These are phyloP conservation scores for Aspergillus caelatus DNA, from an alignment of 2,329 filamentous ascomycete genomes.

Conservation along the genomic window DNA sequence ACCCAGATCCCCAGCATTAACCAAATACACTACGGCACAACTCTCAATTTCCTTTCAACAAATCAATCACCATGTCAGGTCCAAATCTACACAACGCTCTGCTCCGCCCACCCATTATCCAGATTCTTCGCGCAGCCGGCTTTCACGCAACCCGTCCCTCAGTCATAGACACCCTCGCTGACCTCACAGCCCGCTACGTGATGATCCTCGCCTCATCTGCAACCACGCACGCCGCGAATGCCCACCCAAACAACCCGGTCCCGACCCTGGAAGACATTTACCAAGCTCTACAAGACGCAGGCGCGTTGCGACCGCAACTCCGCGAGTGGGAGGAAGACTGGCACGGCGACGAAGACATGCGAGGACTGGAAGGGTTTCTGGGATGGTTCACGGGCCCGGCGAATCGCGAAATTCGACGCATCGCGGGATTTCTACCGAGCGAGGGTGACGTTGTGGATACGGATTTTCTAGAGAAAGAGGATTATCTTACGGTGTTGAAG, in stretches of 20 bases:
- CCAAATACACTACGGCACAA: background rate
- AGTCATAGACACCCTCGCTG: slow-evolving; percentile 84
- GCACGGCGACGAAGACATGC: slow-evolving; percentile 72
- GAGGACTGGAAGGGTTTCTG: slow-evolving; percentile 76
- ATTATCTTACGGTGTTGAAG: slow-evolving; percentile 77
- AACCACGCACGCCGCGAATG: slow-evolving; percentile 70
- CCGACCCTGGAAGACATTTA: slow-evolving; percentile 77
- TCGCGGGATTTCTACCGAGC: slow-evolving; percentile 71
- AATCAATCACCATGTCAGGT: slow-evolving; percentile 44
- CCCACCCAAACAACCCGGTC: slow-evolving; percentile 64
- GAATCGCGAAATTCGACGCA: slow-evolving; percentile 78
- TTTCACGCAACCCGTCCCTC: slow-evolving; percentile 81
- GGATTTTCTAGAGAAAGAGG: slow-evolving; percentile 62
- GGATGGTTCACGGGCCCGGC: slow-evolving; percentile 74
- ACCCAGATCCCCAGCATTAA: background rate
- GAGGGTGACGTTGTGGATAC: slow-evolving; percentile 54
- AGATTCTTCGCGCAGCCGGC: slow-evolving; percentile 87
- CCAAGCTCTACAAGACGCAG: slow-evolving; percentile 80
- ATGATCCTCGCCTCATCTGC: slow-evolving; percentile 72
- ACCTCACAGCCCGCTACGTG: slow-evolving; percentile 82
- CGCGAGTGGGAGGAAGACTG: slow-evolving; percentile 70
- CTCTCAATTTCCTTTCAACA: background rate
- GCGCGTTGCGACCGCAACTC: slow-evolving; percentile 71
- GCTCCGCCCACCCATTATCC: slow-evolving; percentile 81
- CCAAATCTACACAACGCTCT: slow-evolving; percentile 70